These are phyloP conservation scores for Plasmodium gonderi DNA, from an alignment of 169 alveolate genomes.

Conservation along the genomic window DNA sequence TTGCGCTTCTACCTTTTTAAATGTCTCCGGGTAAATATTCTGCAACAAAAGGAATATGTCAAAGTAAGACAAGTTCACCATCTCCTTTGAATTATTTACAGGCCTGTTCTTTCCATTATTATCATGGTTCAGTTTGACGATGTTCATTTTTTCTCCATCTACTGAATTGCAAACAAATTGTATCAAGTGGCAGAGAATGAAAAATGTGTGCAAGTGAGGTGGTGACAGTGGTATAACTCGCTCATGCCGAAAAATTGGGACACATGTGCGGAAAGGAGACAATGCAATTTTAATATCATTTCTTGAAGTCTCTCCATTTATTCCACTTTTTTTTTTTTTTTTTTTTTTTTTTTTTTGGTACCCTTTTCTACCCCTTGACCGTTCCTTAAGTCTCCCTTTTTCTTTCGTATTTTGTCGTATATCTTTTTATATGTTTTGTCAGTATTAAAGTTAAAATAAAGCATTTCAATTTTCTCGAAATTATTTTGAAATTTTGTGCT, in stretches of 20 bases:
- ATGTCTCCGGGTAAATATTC: constrained; percentile 53
- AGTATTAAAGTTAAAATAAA: constrained; percentile 43
- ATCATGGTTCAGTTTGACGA: constrained; percentile 29
- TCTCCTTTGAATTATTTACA: constrained; percentile 21
- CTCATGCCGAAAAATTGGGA: too few species aligned
- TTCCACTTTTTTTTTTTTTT: not conserved
- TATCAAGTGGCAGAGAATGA: not conserved
- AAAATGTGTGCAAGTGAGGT: not conserved
- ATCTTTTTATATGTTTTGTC: constrained; percentile 70
- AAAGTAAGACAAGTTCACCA: constrained; percentile 41
- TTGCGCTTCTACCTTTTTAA: constrained; percentile 26
- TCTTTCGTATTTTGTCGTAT: constrained; percentile 50
- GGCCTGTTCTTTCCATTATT: not conserved
- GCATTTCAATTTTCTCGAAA: constrained; percentile 57
- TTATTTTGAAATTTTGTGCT: constrained; percentile 32
- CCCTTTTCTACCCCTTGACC: constrained; percentile 26
- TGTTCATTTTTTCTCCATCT: constrained; percentile 40
- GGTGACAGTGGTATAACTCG: too few species aligned
- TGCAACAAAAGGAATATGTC: constrained; percentile 47
- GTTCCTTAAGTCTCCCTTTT: constrained; percentile 8
- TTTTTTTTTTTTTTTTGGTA: not conserved
- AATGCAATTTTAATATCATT: too few species aligned
- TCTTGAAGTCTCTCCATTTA: too few species aligned
- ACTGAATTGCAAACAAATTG: not conserved
- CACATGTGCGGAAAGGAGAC: too few species aligned